Conservation (phyloP, 257 asterid species). For the Salvia miltiorrhiza region DNA sequence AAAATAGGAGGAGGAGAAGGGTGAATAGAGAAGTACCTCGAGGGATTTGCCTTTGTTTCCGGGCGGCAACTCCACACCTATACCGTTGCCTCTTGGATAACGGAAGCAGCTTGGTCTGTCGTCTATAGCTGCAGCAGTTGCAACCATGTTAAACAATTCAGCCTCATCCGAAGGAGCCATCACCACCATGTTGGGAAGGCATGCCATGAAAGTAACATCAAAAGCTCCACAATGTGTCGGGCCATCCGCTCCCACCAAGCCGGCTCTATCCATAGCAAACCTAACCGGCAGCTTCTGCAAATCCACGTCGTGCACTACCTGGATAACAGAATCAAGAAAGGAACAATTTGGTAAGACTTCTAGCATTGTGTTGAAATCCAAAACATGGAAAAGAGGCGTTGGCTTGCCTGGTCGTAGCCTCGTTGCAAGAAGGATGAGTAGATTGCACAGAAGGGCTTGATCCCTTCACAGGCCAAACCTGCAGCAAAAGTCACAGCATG, state of each 20-base stretch:
- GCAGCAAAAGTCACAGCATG: conserved; percentile 99
- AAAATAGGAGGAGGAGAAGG: not conserved
- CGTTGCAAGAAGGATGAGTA: conserved; percentile 92
- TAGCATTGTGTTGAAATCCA: not conserved
- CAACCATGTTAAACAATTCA: conserved; percentile 92
- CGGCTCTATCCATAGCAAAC: conserved; percentile 96
- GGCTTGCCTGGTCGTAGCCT: conserved; percentile 84
- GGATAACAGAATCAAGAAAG: conserved; percentile 14
- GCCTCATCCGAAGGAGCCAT: conserved; percentile 98
- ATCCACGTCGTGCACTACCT: conserved; percentile 97
- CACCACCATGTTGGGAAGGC: conserved; percentile 99
- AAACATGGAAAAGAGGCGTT: not conserved
- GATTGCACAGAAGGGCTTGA: conserved; percentile 89
- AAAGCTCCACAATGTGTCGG: conserved; percentile 95
- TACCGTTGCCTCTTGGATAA: conserved; percentile 91
- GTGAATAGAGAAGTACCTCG: conserved; percentile 46
- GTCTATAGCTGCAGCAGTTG: conserved; percentile 91
- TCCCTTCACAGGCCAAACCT: conserved; percentile 95
- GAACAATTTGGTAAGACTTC: not conserved
- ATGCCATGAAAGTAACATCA: conserved; percentile 84
- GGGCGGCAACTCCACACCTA: conserved; percentile 69
- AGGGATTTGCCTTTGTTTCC: conserved; percentile 89
- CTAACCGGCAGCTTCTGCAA: conserved; percentile 95
- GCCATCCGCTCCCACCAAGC: conserved; percentile 95
- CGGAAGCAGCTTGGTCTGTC: conserved; percentile 93